These are phyloP conservation scores for Carex kokanica DNA, from an alignment of 176 grass and related monocot genomes.

Conservation along the genomic window DNA sequence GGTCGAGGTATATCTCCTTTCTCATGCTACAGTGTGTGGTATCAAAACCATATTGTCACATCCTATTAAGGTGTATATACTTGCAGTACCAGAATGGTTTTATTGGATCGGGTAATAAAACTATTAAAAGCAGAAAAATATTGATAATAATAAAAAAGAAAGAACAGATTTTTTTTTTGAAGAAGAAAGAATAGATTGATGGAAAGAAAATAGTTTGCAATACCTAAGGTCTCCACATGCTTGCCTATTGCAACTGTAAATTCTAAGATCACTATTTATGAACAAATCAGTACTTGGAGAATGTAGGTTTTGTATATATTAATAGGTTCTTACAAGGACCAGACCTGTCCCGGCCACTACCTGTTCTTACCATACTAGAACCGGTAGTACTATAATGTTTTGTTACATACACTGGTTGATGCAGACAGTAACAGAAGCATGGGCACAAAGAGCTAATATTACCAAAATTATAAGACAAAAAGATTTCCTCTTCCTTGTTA, in stretches of 20 bases:
- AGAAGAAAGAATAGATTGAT: background rate
- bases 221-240: background rate
- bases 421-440: background rate
- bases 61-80: background rate
- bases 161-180: background rate
- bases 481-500: background rate
- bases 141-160: background rate
- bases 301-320: background rate
- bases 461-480: background rate
- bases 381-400: background rate
- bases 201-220: background rate
- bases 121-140: background rate
- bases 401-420: background rate
- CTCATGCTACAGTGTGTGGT: background rate
- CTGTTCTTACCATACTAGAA: background rate
- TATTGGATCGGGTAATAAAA: background rate
- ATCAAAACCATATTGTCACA: background rate
- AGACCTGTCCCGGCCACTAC: background rate
- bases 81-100: background rate
- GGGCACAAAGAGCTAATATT: background rate
- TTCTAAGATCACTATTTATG: background rate
- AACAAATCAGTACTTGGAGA: background rate
- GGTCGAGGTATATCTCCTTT: conserved; percentile 60
- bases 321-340: background rate
- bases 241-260: background rate